A percentile compares a stretch with the other conserved stretches of the same genome.
Conservation (phyloP, 331 rosid genomes). For the Quercus lobata region DNA sequence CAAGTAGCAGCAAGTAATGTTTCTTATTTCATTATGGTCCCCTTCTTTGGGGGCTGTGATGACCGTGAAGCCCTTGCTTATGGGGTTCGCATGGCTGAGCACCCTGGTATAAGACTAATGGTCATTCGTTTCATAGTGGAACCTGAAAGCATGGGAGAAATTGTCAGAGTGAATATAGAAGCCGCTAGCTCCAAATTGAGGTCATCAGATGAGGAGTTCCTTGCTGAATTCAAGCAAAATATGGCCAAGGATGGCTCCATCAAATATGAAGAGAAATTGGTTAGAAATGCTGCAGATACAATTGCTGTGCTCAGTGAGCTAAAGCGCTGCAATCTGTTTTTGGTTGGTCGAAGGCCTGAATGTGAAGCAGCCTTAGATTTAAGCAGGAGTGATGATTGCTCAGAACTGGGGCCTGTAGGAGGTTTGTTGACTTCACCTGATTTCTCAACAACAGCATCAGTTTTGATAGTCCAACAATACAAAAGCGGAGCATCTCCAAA, state of each 20-base stretch:
- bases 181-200: slow-evolving; percentile 8
- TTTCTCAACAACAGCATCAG: slow-evolving; percentile 52
- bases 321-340: slow-evolving; percentile 47
- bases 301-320: slow-evolving; percentile 31
- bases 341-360: slow-evolving; percentile 52
- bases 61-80: slow-evolving; percentile 80
- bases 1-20: slow-evolving; percentile 69
- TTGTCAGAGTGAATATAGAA: slow-evolving; percentile 28
- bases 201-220: slow-evolving; percentile 42
- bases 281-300: slow-evolving; percentile 36
- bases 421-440: slow-evolving; percentile 59
- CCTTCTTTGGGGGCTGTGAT: slow-evolving; percentile 81
- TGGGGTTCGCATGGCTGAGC: slow-evolving; percentile 76
- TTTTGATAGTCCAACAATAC: slow-evolving; percentile 66
- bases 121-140: slow-evolving; percentile 48
- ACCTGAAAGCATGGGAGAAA: slow-evolving; percentile 32
- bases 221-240: slow-evolving; percentile 36
- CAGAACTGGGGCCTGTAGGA: slow-evolving; percentile 76
- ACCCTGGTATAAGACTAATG: slow-evolving; percentile 68
- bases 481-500: slow-evolving; percentile 15
- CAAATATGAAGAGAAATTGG: slow-evolving; percentile 36
- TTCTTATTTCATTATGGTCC: slow-evolving; percentile 48
- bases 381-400: slow-evolving; percentile 37
- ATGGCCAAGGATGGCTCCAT: slow-evolving; percentile 34
- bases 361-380: slow-evolving; percentile 32